Evolutionary conservation across 768 basidiomycete genomes (phyloP), one percentile per base, ranked within the genome.

Genomic region (Phanerochaete sordida): DNA sequence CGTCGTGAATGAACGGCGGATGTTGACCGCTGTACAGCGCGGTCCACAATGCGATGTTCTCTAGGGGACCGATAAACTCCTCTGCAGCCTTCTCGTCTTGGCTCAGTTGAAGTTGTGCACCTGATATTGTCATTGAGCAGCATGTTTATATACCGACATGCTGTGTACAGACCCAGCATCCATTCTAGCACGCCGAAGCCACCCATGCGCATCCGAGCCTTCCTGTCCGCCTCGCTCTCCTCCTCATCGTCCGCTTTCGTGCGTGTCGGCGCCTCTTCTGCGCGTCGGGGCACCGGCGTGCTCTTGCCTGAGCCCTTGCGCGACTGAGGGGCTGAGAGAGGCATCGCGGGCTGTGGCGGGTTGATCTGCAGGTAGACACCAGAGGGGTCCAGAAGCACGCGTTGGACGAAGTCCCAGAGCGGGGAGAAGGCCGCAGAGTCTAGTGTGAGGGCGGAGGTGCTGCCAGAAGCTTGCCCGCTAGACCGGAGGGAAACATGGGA

Each of bases 181-280:
- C 85, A 90, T 61, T 76, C 77, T 12, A 90, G 63, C 7, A 82
- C 83, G 13, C 88, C 88, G 19, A 93, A 75, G 2, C 84, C 88
- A 30, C 84, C 82, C 13, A 89, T 80, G 21, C 92, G 78, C 51
- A 93, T 63, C 53, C 92, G 78, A 8, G 88, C 91, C 49, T 78
- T 80, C 47, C 88, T 74, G 66, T 94, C 92, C n/a, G 72, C 68
- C 54, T 87, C 86, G 46, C 72, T 81, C 72, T 94, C 92, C 55
- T 90, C 88, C 1, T 81, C 77, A 24, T 83, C 83, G 23, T 89
- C 88, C 0, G 71, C 66, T 63, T 80, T 84, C n/a, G 73, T 66
- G 19, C 81, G 72, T 6, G 69, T 47, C 7, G 65, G 63, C 0
- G 58, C 24, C 35, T 79, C 79, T 0, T 75, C 66, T 3, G 69